Evolutionary conservation across 2,329 filamentous ascomycete genomes (phyloP), one percentile per base, ranked within the genome.

Genomic region (Aureobasidium mangrovei): DNA sequence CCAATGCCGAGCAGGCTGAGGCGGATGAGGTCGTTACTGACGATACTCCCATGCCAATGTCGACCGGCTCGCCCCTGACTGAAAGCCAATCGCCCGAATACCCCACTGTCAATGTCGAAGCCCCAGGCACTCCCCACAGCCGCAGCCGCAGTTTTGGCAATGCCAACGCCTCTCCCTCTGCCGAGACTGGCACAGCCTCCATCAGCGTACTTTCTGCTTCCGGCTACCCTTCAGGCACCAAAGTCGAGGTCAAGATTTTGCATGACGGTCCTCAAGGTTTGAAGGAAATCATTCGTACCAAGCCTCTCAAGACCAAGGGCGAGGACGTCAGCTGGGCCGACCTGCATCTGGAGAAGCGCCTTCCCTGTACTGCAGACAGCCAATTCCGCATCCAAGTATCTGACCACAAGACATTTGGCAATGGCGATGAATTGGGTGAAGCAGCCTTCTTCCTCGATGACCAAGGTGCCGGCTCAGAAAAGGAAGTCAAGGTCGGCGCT

Each of bases 361-460:
- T 86, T 26, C 75, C 78, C 8, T 94, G 90, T 70, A 80, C 84
- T 0, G 84, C 91, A 2, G 91, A 96, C 62, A 78, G 86, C 26
- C 84, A 88, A 65, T 97, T 96, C 79, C 86, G 89, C 67, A 67
- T 98, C 58, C 80, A 87, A 59, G 90, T 90, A 58, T 90, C 90
- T 67, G 86, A 90, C 62, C 88, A 95, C 65, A 82, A 86, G 63
- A 87, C 84, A 0, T 91, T 97, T 65, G 86, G 88, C 49, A 85
- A 83, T 56, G 89, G 94, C 66, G 85, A 91, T 54, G 81, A 85
- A 56, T 78, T 98, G 0, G 93, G 93, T 52, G 91, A 97, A 65
- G 81, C 81, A 4, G 68, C 86, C n/a, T 95, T 95, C 72, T 91
- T 94, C 66, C 81, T 98, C n/a, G 89, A 91, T 60, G 91, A 98